These are phyloP conservation scores for Boeremia lycopersici DNA, from an alignment of 2,329 filamentous ascomycete genomes.

Conservation along the genomic window DNA sequence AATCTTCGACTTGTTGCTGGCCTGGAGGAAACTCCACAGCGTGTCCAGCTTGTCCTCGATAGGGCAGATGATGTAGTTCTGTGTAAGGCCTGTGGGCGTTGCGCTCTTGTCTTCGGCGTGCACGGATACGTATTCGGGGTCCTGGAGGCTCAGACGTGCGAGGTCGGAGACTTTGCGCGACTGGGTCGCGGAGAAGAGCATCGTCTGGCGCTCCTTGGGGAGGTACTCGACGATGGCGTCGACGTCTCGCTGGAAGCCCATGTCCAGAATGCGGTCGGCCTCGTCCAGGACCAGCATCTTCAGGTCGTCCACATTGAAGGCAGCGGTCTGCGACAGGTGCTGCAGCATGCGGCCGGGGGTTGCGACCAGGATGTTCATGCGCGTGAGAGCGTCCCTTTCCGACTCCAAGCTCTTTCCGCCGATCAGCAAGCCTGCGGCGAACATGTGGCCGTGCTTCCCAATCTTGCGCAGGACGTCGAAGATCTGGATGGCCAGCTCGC, in stretches of 20 bases:
- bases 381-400: constrained; percentile 79
- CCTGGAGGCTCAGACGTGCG: constrained; percentile 81
- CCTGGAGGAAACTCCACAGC: constrained; percentile 88
- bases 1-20: constrained; percentile 91
- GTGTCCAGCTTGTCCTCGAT: constrained; percentile 89
- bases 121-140: constrained; percentile 94
- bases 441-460: constrained; percentile 79
- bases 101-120: constrained; percentile 81
- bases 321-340: constrained; percentile 91
- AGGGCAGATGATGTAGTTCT: constrained; percentile 88
- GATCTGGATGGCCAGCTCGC: constrained; percentile 94
- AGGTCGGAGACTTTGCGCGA: constrained; percentile 93
- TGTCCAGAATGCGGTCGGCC: constrained; percentile 94
- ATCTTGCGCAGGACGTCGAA: constrained; percentile 93
- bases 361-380: constrained; percentile 97
- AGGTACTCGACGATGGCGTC: constrained; percentile 94
- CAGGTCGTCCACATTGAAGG: constrained; percentile 86
- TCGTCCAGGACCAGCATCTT: constrained; percentile 95
- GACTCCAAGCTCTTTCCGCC: constrained; percentile 90
- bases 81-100: constrained; percentile 82
- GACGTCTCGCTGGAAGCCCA: constrained; percentile 90
- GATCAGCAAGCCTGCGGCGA: constrained; percentile 91
- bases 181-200: constrained; percentile 96
- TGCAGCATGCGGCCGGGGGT: constrained; percentile 95
- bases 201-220: constrained; percentile 82